These are phyloP conservation scores for Macrolepiota fuliginosa DNA, from an alignment of 768 basidiomycete species.

Conservation along the genomic window DNA sequence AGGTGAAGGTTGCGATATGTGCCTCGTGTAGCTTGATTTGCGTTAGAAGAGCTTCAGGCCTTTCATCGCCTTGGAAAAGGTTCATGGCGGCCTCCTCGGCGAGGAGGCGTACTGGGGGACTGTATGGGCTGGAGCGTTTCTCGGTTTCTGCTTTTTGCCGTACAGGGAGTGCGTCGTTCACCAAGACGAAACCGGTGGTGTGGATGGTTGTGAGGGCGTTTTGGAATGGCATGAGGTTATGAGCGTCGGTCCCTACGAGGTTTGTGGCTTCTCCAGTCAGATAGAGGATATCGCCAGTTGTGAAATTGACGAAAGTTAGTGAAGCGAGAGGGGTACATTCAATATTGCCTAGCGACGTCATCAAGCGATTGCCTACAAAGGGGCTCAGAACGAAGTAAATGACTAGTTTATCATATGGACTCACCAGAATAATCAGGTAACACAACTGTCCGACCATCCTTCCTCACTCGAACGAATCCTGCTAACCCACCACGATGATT, in stretches of 20 bases:
- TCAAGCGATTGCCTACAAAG: slow-evolving; percentile 52
- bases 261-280: slow-evolving; percentile 56
- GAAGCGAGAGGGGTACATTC: slow-evolving; percentile 54
- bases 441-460: slow-evolving; percentile 52
- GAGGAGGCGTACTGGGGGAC: slow-evolving; percentile 53
- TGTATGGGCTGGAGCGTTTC: slow-evolving; percentile 44
- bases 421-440: slow-evolving; percentile 61
- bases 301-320: slow-evolving; percentile 52
- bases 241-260: slow-evolving; percentile 45
- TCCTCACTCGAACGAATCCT: slow-evolving; percentile 59
- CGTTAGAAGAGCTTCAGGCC: slow-evolving; percentile 33
- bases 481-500: slow-evolving; percentile 65
- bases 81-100: slow-evolving; percentile 40
- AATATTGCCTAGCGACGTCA: slow-evolving; percentile 66
- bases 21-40: slow-evolving; percentile 41
- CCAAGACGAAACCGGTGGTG: slow-evolving; percentile 51
- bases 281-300: slow-evolving; percentile 56
- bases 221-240: slow-evolving; percentile 52
- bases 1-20: slow-evolving; percentile 56
- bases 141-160: slow-evolving; percentile 28
- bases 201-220: slow-evolving; percentile 46
- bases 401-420: neutral
- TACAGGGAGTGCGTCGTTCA: slow-evolving; percentile 53
- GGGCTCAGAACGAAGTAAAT: neutral
- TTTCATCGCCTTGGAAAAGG: slow-evolving; percentile 25